These are phyloP conservation scores for Rhodamnia rubescens DNA, from an alignment of 345 rosid species.

Conservation along the genomic window DNA sequence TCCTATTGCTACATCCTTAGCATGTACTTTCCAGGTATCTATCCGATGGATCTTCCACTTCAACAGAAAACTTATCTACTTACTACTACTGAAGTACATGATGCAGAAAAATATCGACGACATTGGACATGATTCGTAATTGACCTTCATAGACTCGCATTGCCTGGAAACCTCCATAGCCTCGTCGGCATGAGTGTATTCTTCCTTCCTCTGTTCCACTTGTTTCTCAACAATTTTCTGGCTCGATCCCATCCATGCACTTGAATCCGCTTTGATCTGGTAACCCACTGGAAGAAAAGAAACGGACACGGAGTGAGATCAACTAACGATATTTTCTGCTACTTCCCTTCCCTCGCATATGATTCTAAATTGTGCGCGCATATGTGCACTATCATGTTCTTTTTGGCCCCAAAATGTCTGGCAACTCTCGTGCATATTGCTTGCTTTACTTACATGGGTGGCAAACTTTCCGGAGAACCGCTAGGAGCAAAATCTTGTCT, in stretches of 20 bases:
- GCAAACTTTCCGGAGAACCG: conserved; percentile 44
- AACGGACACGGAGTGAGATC: background rate
- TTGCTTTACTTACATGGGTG: conserved; percentile 46
- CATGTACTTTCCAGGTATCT: background rate
- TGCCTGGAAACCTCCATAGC: conserved; percentile 13
- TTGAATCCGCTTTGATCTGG: conserved; percentile 29
- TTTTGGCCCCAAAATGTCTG: background rate
- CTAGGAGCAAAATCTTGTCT: conserved; percentile 22
- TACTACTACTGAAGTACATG: background rate
- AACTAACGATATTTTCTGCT: background rate
- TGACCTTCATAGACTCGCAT: conserved; percentile 29
- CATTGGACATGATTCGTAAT: background rate
- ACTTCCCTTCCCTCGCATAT: background rate
- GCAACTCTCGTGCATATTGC: background rate
- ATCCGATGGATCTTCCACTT: background rate
- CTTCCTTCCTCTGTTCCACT: conserved; percentile 26
- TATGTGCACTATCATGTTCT: background rate
- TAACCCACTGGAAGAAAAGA: conserved; percentile 38
- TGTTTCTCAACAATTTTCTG: conserved; percentile 25
- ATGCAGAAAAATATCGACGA: background rate
- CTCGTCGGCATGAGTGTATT: conserved; percentile 20
- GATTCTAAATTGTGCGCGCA: background rate
- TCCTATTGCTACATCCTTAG: background rate
- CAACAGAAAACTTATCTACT: background rate
- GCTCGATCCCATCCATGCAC: conserved; percentile 28